Evolutionary conservation across 352 stramenopile species (phyloP), one percentile per base, ranked within the genome.

Genomic region (Phytopythium boreale): DNA sequence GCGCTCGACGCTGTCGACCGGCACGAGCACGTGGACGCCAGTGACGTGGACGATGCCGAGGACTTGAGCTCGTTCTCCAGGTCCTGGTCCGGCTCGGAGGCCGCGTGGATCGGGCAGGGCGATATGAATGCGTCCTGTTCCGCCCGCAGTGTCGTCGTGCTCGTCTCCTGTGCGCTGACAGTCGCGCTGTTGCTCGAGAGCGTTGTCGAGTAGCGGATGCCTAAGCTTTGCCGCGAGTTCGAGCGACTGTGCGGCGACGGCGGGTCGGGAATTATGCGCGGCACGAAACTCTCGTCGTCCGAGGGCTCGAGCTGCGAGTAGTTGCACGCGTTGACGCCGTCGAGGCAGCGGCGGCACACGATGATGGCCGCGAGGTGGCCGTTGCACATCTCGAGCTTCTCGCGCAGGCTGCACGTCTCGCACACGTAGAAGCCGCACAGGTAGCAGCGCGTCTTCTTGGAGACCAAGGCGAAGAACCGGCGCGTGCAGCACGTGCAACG

Each of bases 401-500:
- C 71, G 0, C 49, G 58, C 0, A 56, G 63, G n/a, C 53, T 47
- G 36, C 71, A 78, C 1, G 39, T 29, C 11, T 71, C 53, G 51
- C 71, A 78, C 5, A 78, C 64, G 36, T 69, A 68, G 49, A 69
- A 78, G 22, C 68, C 67, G 29, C 71, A 78, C 34, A 78, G 36
- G 12, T 75, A 72, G 37, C 71, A 78, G 2, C 71, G 58, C 8
- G 62, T 67, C 8, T 67, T 56, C n/a, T 26, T 9, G 56, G 34
- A 34, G 19, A 65, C 2, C 17, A 68, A 63, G 22, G 24, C 20
- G 2, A 74, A 55, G 24, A 79, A 51, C 14, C 65, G 64, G 5
- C 59, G 41, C 22, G 72, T 80, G 36, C 72, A 80, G 50, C 67
- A 75, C 14, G 65, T 79, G 61, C 72, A 79, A 36, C 63, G 66